A percentile compares a stretch with the other conserved stretches of the same genome.
phyloP scores from a whole-genome alignment of 371 early-diverging fungal genomes.

The Saksenaea oblongispora region DNA sequence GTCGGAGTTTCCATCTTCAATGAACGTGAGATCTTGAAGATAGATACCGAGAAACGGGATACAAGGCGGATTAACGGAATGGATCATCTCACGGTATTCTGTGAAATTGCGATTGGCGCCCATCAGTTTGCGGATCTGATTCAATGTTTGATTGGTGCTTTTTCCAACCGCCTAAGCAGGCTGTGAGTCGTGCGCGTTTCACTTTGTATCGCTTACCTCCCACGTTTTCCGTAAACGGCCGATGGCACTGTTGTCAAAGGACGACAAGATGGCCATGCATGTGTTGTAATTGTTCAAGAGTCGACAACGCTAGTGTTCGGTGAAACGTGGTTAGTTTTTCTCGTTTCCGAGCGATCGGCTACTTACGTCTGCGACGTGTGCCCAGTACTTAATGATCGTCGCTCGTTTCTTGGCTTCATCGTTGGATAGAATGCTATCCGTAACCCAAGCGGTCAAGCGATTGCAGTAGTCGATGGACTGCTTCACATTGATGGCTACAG shows the following conservation, averaged over 20 bases:
- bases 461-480: slow-evolving; percentile 74
- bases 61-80: slow-evolving; percentile 86
- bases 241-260: slow-evolving; percentile 87
- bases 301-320: slow-evolving; percentile 59
- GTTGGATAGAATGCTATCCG: slow-evolving; percentile 73
- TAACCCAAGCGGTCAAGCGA: slow-evolving; percentile 78
- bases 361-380: slow-evolving; percentile 77
- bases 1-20: slow-evolving; percentile 92
- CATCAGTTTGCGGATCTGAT: slow-evolving; percentile 67
- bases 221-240: slow-evolving; percentile 91
- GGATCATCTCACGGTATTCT: slow-evolving; percentile 84
- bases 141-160: slow-evolving; percentile 55
- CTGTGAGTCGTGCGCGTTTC: neutral
- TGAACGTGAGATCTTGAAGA: slow-evolving; percentile 91
- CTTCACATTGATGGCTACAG: slow-evolving; percentile 70
- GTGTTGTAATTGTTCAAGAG: slow-evolving; percentile 90
- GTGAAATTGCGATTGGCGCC: slow-evolving; percentile 82
- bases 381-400: slow-evolving; percentile 79
- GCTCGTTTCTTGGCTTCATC: slow-evolving; percentile 80
- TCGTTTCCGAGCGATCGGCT: too few relatives aligned
- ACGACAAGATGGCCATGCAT: slow-evolving; percentile 87
- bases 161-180: slow-evolving; percentile 44
- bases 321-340: neutral
- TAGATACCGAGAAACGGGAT: slow-evolving; percentile 91
- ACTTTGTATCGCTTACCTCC: slow-evolving; percentile 48